Conservation (phyloP, 23 red algal species). For the Gracilaria gracilis region DNA sequence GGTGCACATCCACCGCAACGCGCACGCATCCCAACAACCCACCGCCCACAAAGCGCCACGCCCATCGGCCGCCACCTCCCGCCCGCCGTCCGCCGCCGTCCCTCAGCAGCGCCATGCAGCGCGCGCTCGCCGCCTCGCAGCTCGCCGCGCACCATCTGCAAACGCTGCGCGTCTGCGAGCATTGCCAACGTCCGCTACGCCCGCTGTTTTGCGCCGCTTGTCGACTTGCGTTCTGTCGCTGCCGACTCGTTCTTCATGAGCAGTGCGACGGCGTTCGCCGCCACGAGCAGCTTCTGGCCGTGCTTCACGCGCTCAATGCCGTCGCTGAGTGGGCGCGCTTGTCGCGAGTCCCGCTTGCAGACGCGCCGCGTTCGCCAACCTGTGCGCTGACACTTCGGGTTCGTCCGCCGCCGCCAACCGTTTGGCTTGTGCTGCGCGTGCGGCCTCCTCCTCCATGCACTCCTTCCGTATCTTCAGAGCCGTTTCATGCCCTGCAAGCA, state of each 20-base stretch:
- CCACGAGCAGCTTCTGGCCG: background rate
- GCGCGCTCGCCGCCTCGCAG: background rate
- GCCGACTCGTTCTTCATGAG: background rate
- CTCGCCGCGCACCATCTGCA: background rate
- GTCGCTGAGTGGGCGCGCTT: background rate
- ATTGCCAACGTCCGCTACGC: background rate
- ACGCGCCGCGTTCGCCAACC: background rate
- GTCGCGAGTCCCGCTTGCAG: background rate
- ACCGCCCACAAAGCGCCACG: background rate
- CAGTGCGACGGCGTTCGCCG: too few relatives aligned
- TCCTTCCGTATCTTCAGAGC: background rate
- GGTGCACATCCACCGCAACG: background rate
- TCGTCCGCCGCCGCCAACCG: background rate
- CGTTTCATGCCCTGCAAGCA: background rate
- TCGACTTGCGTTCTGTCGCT: background rate
- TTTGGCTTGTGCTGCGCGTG: background rate
- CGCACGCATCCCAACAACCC: background rate
- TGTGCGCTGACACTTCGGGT: background rate
- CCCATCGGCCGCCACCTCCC: background rate
- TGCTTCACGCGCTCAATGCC: background rate
- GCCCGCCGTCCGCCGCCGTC: background rate
- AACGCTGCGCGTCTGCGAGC: background rate
- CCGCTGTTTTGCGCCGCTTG: background rate
- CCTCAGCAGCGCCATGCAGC: constrained; percentile 2
- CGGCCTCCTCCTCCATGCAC: background rate